Conservation (phyloP, 257 asterid species). For the Nicotiana tomentosiformis region DNA sequence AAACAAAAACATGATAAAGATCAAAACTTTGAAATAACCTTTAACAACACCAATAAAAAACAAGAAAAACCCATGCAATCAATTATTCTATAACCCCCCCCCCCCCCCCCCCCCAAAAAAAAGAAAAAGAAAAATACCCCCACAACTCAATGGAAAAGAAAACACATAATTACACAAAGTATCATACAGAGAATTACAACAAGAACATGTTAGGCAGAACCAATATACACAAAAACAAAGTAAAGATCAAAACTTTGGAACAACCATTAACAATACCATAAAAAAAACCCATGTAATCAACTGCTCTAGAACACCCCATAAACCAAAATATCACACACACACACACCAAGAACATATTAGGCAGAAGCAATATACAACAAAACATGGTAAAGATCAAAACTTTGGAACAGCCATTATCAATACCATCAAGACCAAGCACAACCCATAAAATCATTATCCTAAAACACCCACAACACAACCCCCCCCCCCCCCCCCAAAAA, state of each 20-base stretch:
- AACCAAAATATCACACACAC: neutral
- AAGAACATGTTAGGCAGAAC: neutral
- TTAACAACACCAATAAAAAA: too few relatives aligned
- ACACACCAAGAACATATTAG: too few relatives aligned
- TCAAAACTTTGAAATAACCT: too few relatives aligned
- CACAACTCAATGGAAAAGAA: neutral
- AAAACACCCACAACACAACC: neutral
- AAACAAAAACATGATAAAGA: too few relatives aligned
- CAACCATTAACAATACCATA: too few relatives aligned
- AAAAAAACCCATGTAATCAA: neutral
- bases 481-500: neutral
- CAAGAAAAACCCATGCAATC: too few relatives aligned
- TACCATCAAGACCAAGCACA: slow-evolving; percentile 11
- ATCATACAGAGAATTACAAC: neutral
- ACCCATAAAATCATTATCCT: neutral
- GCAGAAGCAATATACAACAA: neutral
- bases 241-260: too few relatives aligned
- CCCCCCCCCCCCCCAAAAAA: too few relatives aligned
- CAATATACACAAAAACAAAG: too few relatives aligned
- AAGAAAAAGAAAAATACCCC: neutral
- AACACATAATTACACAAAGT: neutral
- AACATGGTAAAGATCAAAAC: slow-evolving; percentile 10
- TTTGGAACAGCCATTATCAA: slow-evolving; percentile 1
- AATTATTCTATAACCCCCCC: neutral
- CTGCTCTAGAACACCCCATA: neutral